A percentile compares a stretch with the other conserved stretches of the same genome.
phyloP scores from a whole-genome alignment of 805 yeast genomes.

The Candida sphagnicola region DNA sequence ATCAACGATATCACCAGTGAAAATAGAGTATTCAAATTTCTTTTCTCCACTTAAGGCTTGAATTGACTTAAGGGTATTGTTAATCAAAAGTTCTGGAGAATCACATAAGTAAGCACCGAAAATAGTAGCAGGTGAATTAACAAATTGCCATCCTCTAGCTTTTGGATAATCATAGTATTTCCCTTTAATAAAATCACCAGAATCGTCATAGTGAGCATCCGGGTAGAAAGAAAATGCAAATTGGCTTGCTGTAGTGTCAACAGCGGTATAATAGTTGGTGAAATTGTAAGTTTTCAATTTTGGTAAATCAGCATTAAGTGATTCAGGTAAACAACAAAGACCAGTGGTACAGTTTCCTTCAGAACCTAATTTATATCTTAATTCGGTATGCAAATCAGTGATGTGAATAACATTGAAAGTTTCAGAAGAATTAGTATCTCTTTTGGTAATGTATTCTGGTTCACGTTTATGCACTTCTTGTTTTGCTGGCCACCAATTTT shows the following conservation, averaged over 20 bases:
- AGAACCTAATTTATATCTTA: constrained; percentile 49
- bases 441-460: constrained; percentile 21
- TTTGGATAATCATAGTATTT: constrained; percentile 29
- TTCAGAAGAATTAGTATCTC: constrained; percentile 11
- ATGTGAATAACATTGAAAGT: constrained; percentile 61
- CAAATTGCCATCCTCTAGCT: constrained; percentile 15
- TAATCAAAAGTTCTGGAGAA: constrained; percentile 58
- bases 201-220: constrained; percentile 23
- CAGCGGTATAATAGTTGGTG: constrained; percentile 22
- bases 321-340: constrained; percentile 61
- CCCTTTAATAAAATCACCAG: constrained; percentile 24
- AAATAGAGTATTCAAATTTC: constrained; percentile 56
- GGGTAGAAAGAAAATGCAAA: constrained; percentile 13
- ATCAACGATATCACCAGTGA: constrained; percentile 74
- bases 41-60: constrained; percentile 17
- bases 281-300: constrained; percentile 21
- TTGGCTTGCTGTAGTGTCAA: constrained; percentile 9
- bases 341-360: constrained; percentile 54
- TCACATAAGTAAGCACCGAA: constrained; percentile 66
- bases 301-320: constrained; percentile 30
- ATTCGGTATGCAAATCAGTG: constrained; percentile 62
- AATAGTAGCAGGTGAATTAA: constrained; percentile 48
- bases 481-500: constrained; percentile 36
- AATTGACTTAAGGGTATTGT: constrained; percentile 45
- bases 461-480: constrained; percentile 19